Evolutionary conservation across 208 protist species (phyloP), one percentile per base, ranked within the genome.

Genomic region (Novymonas esmeraldas): DNA sequence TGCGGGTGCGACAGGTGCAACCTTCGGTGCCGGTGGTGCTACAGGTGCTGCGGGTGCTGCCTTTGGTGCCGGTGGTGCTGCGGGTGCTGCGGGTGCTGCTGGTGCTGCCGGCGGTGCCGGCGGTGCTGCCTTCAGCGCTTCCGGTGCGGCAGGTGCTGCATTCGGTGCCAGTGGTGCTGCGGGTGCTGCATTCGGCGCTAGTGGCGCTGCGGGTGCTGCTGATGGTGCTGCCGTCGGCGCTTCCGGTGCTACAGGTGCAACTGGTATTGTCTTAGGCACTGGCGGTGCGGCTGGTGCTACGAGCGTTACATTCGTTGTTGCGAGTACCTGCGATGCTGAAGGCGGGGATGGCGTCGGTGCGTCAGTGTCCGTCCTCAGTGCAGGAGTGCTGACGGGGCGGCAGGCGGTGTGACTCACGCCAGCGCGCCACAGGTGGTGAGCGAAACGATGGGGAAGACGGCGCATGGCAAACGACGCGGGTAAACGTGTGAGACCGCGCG

Each of bases 241-340:
- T 22, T 24, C 4, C 3, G 46, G 46, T 52, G 46, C 24, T 20
- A 26, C 20, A 24, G 46, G 46, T 2, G 46, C 46, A 33, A 26
- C 46, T 10, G 73, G 59, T 36, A 74, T 57, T 16, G 62, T 39
- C 20, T 67, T 7, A 20, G 49, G 34, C 26, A 64, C 62, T 28
- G 66, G 52, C 6, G 60, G 62, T 45, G 71, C 55, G 56, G 79
- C 20, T 24, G 56, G 59, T 70, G 76, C 39, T 39, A 70, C 20
- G 18, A 49, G 44, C 29, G 76, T 36, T 42, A 72, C 51, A 52
- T 36, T 62, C 20, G 75, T 60, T 58, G 64, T 34, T 11, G 70
- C 64, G 4, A 24, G 46, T 75, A 66, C 71, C 42, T 50, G 54
- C 38, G 73, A 73, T 58, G 73, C 51, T 18, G 42, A 1, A 34